Percentiles rank a stretch among this genome's conserved stretches.
These are phyloP conservation scores for Alternaria brassicicola DNA, from an alignment of 2,329 filamentous ascomycete genomes.

Conservation along the genomic window DNA sequence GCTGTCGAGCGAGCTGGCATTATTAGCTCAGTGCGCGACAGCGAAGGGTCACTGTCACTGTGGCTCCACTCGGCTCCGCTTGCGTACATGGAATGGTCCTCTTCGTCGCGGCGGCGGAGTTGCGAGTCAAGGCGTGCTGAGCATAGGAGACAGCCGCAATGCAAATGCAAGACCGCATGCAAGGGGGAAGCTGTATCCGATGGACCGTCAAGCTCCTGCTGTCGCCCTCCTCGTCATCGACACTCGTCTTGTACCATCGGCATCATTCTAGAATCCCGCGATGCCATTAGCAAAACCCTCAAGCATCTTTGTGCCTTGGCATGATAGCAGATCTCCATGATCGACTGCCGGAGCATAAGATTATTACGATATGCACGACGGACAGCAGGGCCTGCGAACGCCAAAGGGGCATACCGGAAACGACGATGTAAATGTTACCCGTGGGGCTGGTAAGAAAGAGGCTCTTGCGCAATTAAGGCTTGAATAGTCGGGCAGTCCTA, in stretches of 20 bases:
- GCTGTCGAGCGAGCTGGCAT: neutral
- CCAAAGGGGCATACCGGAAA: neutral
- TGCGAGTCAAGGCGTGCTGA: neutral
- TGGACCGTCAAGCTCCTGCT: neutral
- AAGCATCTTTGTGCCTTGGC: neutral
- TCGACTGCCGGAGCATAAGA: neutral
- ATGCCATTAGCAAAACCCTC: neutral
- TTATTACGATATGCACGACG: neutral
- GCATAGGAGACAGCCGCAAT: neutral
- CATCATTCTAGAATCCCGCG: neutral
- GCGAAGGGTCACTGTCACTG: neutral
- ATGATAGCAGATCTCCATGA: neutral
- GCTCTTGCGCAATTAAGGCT: slow-evolving; percentile 1
- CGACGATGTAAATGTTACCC: neutral
- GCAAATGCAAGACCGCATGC: neutral
- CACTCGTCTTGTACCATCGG: neutral
- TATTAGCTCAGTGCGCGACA: neutral
- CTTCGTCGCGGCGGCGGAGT: neutral
- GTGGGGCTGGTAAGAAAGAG: neutral
- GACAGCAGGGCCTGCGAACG: neutral
- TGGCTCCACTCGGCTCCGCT: neutral
- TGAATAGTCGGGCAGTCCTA: neutral
- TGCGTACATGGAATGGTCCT: neutral
- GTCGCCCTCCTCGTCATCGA: neutral
- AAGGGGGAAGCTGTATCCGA: neutral